Base-by-base conservation (phyloP, 2,329 filamentous ascomycete genomes). In the Verticillium tricorpus region DNA sequence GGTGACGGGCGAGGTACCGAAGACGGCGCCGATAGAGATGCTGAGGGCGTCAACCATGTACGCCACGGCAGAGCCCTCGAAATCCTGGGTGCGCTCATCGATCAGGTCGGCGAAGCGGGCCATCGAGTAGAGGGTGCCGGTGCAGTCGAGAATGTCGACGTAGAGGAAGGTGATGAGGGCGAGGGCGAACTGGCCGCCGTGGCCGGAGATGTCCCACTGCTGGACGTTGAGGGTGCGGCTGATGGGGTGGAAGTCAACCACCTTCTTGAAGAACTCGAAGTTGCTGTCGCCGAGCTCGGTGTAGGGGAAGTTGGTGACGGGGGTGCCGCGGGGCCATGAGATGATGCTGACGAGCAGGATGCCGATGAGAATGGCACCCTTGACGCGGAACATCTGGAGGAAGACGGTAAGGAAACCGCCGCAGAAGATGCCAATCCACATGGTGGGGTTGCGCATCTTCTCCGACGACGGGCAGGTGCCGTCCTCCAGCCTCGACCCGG, bases 351-450 rank as follows among this genome's bases (percentile, higher is more conserved):
- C 92, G 31, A 96, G 84, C 31, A 93, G 73, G 66, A 96, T 95
- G 40, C 92, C 92, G 39, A 86, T 84, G 69, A 96, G 93, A 69
- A 96, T 90, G 61, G 92, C 92, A 62, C 92, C 92, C 77, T 94
- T 94, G 74, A 96, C 86, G 22, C 91, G 88, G 74, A 92, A 96
- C 80, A 93, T 85, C 88, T 94, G 90, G 60, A 96, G 78, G 66
- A 95, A 78, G 35, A 89, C 88, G 1, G 92, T 96, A 57, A 96
- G 77, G 65, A 96, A 83, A 63, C 92, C 91, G 54, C 92, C 91
- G 67, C 89, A 91, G 80, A 96, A 95, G 68, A 96, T 93, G 40
- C 92, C 92, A 59, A 96, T 82, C 92, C 92, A 96, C 85, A 96
- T 86, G 28, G 89, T 86, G 1, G 92, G 90, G 69, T 84, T 91